phyloP scores from a whole-genome alignment of 75 land plant genomes.

The Cunninghamia lanceolata region DNA sequence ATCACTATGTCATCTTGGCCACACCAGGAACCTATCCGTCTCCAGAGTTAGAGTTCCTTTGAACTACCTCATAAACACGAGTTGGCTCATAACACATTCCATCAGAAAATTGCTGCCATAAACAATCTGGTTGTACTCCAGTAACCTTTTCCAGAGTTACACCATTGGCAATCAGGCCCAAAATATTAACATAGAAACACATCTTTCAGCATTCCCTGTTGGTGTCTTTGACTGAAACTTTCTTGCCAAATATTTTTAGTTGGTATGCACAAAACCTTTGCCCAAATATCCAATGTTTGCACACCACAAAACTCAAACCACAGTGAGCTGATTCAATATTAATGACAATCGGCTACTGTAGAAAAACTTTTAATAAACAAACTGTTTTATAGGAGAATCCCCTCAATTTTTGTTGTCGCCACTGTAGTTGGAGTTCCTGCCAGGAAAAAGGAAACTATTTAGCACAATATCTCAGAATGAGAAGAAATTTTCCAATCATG shows the following conservation, averaged over 20 bases:
- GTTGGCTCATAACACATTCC: neutral
- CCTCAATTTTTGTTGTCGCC: neutral
- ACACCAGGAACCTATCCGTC: neutral
- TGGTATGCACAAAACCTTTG: neutral
- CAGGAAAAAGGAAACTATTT: neutral
- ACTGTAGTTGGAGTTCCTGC: neutral
- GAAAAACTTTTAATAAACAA: neutral
- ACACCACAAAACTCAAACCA: neutral
- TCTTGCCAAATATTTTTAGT: neutral
- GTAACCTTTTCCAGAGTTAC: neutral
- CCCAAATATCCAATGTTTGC: neutral
- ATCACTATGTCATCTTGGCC: neutral
- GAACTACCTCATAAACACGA: neutral
- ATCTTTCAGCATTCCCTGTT: neutral
- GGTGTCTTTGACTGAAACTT: neutral
- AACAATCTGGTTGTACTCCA: neutral
- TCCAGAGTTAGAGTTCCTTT: neutral
- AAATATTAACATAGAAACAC: neutral
- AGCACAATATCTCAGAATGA: neutral
- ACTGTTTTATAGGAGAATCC: neutral
- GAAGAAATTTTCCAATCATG: neutral
- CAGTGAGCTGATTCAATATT: neutral
- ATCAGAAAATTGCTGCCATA: constrained; percentile 2
- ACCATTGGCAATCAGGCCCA: neutral
- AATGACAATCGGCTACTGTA: neutral